Conservation (phyloP, 192 early-diverging fungal species). For the Bifiguratus adelaidae region DNA sequence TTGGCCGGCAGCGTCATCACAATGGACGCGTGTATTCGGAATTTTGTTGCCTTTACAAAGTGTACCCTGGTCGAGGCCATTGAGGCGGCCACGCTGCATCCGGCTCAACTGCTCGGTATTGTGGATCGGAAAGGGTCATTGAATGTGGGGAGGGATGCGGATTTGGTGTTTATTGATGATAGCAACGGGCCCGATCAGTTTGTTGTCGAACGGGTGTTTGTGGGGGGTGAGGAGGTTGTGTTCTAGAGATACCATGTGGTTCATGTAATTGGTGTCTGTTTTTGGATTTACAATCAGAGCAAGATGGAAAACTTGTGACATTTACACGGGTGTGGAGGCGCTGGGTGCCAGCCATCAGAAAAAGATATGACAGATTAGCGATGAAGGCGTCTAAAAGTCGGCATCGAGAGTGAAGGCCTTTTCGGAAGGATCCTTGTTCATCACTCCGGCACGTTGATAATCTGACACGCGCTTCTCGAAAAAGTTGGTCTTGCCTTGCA, state of each 20-base stretch:
- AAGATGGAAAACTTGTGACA: too few species aligned
- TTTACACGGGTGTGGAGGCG: too few species aligned
- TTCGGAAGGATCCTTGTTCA: slow-evolving; percentile 50
- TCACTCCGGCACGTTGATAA: slow-evolving; percentile 90
- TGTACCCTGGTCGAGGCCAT: slow-evolving; percentile 62
- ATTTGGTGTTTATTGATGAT: slow-evolving; percentile 52
- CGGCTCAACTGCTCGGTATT: slow-evolving; percentile 60
- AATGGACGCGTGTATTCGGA: slow-evolving; percentile 59
- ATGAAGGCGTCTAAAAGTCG: slow-evolving; percentile 64
- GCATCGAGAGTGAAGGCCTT: slow-evolving; percentile 72
- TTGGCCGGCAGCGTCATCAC: slow-evolving; percentile 29
- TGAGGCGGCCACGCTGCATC: slow-evolving; percentile 64
- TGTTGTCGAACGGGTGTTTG: slow-evolving; percentile 47
- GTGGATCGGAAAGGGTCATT: slow-evolving; percentile 54
- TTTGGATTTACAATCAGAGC: too few species aligned
- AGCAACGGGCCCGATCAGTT: slow-evolving; percentile 20
- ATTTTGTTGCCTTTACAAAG: slow-evolving; percentile 62
- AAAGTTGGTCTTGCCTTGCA: slow-evolving; percentile 99
- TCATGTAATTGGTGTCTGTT: too few species aligned
- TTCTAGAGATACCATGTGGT: too few species aligned
- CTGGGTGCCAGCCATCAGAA: too few species aligned
- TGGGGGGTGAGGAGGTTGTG: slow-evolving; percentile 50
- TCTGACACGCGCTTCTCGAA: slow-evolving; percentile 96
- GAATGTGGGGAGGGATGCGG: slow-evolving; percentile 55
- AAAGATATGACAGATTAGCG: too few species aligned